Percentiles rank a stretch among this genome's conserved stretches.
These are phyloP conservation scores for Auriscalpium orientale DNA, from an alignment of 768 basidiomycete species.

Conservation along the genomic window DNA sequence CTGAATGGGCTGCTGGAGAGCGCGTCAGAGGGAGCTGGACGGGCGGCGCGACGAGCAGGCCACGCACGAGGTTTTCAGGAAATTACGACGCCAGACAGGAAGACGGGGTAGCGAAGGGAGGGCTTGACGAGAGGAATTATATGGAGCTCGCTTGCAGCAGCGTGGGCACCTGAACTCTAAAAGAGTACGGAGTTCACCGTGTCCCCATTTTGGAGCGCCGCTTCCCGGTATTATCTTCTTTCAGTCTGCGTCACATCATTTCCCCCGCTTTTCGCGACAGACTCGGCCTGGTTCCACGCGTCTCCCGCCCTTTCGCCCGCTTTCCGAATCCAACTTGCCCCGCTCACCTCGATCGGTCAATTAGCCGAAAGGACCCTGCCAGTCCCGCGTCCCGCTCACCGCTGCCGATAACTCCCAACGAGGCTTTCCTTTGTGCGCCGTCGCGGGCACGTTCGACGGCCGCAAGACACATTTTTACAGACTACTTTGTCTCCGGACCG, in stretches of 20 bases:
- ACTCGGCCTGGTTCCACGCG: too few species aligned
- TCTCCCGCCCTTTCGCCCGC: too few species aligned
- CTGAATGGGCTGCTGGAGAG: constrained; percentile 32
- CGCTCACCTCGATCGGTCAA: too few species aligned
- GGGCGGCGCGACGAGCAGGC: not conserved
- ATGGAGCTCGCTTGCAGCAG: constrained; percentile 4
- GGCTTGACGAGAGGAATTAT: not conserved
- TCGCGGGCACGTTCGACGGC: too few species aligned
- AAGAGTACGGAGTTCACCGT: not conserved
- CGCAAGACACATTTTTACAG: too few species aligned
- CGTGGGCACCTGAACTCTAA: constrained; percentile 3
- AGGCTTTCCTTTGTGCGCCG: too few species aligned
- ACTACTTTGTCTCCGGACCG: too few species aligned
- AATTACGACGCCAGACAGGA: constrained; percentile 7
- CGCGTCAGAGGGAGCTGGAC: constrained; percentile 3
- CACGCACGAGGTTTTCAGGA: constrained; percentile 8
- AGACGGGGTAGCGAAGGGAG: not conserved
- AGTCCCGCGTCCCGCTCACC: too few species aligned
- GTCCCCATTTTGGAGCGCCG: constrained; percentile 1
- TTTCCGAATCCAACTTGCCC: too few species aligned
- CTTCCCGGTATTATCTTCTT: not conserved
- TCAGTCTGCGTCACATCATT: not conserved
- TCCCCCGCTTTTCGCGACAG: too few species aligned
- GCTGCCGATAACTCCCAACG: too few species aligned
- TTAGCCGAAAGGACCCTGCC: too few species aligned